Evolutionary conservation across 225 moss, liverwort and hornwort species (phyloP).

Genomic region (Straminergon stramineum): DNA sequence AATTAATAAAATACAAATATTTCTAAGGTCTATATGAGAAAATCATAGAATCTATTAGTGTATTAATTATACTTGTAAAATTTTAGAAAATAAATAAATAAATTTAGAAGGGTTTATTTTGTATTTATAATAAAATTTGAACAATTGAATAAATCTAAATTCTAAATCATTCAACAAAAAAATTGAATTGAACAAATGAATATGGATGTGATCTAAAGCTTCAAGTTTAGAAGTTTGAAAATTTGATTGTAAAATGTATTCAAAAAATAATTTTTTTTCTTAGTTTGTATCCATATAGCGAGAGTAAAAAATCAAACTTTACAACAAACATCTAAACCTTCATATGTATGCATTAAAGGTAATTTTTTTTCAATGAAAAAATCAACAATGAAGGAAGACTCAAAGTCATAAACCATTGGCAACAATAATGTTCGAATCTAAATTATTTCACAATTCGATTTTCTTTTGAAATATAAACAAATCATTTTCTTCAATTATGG

Average conservation of each 20-base stretch:
- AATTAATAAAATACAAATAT: background rate
- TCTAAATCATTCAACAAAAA: background rate
- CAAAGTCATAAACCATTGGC: background rate
- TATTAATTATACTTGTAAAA: background rate
- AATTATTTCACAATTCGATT: background rate
- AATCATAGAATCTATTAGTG: background rate
- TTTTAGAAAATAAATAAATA: background rate
- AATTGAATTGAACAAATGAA: background rate
- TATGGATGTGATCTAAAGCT: background rate
- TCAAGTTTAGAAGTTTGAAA: background rate
- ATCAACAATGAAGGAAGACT: background rate
- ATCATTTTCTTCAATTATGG: background rate
- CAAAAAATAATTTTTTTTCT: background rate
- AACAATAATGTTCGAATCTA: background rate
- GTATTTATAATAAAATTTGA: background rate
- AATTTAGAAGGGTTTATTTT: background rate
- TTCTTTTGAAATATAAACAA: background rate
- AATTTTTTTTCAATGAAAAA: background rate
- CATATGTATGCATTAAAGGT: background rate
- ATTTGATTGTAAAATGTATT: too few relatives aligned
- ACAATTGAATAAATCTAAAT: background rate
- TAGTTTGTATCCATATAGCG: background rate
- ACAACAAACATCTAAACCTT: background rate
- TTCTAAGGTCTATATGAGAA: background rate
- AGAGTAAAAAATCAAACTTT: background rate